Base-by-base conservation (phyloP, 495 filamentous ascomycete genomes). In the Podospora pseudopauciseta region DNA sequence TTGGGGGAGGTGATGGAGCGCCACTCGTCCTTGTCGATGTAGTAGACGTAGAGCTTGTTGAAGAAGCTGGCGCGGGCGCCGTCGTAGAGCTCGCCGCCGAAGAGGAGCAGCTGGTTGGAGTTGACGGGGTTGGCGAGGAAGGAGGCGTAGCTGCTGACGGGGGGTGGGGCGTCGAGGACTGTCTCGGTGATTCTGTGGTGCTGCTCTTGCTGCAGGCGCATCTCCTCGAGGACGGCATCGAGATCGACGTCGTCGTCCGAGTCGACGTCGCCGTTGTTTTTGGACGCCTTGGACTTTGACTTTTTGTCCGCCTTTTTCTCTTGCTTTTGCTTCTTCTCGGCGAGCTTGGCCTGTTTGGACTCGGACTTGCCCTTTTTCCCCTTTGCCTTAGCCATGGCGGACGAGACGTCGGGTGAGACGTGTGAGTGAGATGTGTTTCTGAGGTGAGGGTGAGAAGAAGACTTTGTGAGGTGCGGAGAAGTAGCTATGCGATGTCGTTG, bases 161-260 rank as follows among this genome's bases (percentile, higher is more conserved):
- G 95, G 2, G 95, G 95, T 59, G 95, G 92, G 9, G 82, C 87
- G 19, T 83, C 78, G n/a, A 86, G 88, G 2, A 84, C 76, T 7
- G 85, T 84, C 79, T 99, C 95, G 4, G 94, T 97, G 73, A 99
- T 87, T 81, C 97, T 97, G 70, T 94, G 86, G 73, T 95, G 97
- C 72, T 90, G 89, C 66, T 95, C 94, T 82, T 99, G 95, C 79
- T 93, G 78, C 69, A 79, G 82, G 65, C 86, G 87, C 75, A 97
- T 98, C 79, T 95, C 92, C 19, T 92, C 93, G 15, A 98, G 88
- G n/a, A 99, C 92, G n/a, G 89, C 88, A 77, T 99, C 95, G 56
- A 99, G 82, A 79, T 99, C 95, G n/a, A 94, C 88, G 71, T 97
- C 93, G 80, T 97, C 91, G 76, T 90, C 93, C 74, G 92, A 91